Percentiles rank a stretch among this genome's conserved stretches.
phyloP scores from a whole-genome alignment of 176 grass and related monocot genomes.

The Zea mays region DNA sequence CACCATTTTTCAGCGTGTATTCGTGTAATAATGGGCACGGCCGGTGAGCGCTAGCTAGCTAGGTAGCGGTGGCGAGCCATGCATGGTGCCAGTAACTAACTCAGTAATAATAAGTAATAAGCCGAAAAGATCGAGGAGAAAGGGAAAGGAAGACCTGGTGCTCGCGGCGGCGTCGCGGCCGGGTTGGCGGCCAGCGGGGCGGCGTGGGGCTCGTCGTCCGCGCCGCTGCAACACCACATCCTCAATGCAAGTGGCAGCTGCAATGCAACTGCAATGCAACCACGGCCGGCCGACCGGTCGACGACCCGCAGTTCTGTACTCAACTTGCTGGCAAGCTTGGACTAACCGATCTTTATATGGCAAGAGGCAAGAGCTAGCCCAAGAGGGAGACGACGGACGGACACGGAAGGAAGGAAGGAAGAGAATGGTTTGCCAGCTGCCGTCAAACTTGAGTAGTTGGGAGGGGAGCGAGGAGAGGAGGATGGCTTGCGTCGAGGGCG shows the following conservation, averaged over 20 bases:
- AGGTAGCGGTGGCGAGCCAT: background rate
- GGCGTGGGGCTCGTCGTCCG: slow-evolving; percentile 36
- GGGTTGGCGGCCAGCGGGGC: slow-evolving; percentile 21
- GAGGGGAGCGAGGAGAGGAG: background rate
- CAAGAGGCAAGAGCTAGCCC: background rate
- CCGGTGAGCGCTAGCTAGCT: background rate
- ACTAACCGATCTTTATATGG: too few relatives aligned
- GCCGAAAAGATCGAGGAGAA: background rate
- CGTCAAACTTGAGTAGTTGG: background rate
- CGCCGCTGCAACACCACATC: slow-evolving; percentile 54
- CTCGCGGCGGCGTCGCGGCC: slow-evolving; percentile 29
- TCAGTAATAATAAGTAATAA: too few relatives aligned
- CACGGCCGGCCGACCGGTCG: background rate
- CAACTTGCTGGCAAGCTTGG: background rate
- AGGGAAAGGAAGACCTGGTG: slow-evolving; percentile 29
- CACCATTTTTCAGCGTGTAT: background rate
- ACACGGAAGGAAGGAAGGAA: too few relatives aligned
- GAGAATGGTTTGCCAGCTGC: background rate
- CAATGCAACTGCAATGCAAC: background rate
- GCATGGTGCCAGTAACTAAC: background rate
- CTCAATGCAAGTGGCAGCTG: background rate
- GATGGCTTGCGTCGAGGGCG: background rate
- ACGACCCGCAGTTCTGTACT: background rate
- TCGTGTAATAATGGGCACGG: background rate
- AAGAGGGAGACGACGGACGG: background rate